Evolutionary conservation across 192 early-diverging fungal species (phyloP).

Genomic region (Funneliformis geosporum): DNA sequence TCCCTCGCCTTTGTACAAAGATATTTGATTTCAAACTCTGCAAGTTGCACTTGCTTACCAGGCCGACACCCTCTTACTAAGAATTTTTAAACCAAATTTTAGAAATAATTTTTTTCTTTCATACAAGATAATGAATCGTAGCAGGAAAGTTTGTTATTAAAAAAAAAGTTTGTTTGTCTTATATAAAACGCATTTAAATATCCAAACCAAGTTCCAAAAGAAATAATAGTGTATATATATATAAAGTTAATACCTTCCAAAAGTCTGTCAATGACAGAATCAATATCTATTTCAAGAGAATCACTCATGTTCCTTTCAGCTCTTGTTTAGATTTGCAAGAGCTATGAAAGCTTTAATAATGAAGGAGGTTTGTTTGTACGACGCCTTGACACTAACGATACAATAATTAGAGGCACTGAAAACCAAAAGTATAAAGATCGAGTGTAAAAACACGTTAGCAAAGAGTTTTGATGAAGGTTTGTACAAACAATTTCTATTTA

Average conservation of each 20-base stretch:
- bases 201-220: neutral
- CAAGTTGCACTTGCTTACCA: conserved; percentile 94
- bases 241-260: conserved; percentile 89
- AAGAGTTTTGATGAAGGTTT: neutral
- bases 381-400: neutral
- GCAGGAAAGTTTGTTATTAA: neutral
- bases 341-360: neutral
- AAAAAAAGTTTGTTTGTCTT: neutral
- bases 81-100: conserved; percentile 12
- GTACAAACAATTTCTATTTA: neutral
- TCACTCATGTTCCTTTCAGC: conserved; percentile 49
- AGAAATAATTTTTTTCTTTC: neutral
- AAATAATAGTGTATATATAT: too few relatives aligned
- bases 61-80: conserved; percentile 92
- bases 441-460: conserved; percentile 12
- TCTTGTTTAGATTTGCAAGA: conserved; percentile 27
- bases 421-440: conserved; percentile 14
- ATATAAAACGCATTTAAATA: neutral
- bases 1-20: conserved; percentile 93
- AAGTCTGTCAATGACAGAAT: conserved; percentile 87
- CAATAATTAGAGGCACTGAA: conserved; percentile 23
- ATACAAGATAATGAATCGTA: conserved; percentile 2
- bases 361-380: neutral
- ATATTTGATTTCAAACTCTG: conserved; percentile 92
- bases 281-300: conserved; percentile 70